Evolutionary conservation across 2,329 filamentous ascomycete species (phyloP), one percentile per base, ranked within the genome.

Genomic region (Venturia asperata): DNA sequence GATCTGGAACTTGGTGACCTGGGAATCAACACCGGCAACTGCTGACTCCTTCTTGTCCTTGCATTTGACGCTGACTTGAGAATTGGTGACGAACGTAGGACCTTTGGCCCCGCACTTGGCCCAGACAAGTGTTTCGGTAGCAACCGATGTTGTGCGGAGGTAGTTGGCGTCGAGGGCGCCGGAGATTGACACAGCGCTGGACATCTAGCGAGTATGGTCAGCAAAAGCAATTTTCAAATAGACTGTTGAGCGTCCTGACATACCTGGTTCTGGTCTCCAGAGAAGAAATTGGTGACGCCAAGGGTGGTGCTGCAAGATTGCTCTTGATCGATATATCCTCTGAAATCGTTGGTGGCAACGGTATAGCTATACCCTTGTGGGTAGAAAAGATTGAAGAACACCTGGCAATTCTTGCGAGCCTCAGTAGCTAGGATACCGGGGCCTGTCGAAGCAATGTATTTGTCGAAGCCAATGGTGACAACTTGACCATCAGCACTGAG

Each of bases 201-300:
- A n/a, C 52, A 58, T 37, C 52, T 58, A 13, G 3, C n/a, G 19
- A 27, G 19, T 34, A 39, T 37, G 15, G 19, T 34, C 30, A 58
- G 27, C 30, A 37, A 7, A n/a, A 3, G 10, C 27, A 37, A 1
- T 1, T 21, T 58, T 37, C 7, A 34, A 19, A 37, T n/a, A 11
- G 30, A 1, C 30, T n/a, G 52, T 7, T 6, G 7, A 37, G 30
- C 47, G 24, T 43, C 65, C 13, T 7, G 42, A 41, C 69, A 66
- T 72, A 76, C 78, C 75, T 80, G 78, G 30, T 71, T 69, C 34
- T 70, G 73, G 60, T 75, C 71, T 43, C 81, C 81, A 61, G 80
- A 80, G 74, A 83, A 83, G 73, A 82, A 83, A 74, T 83, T 83
- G 41, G 78, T 82, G 19, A 80, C 80, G 73, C 81, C 81, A 68